Conservation (phyloP, 129 eudicot genomes). For the Lonicera japonica region DNA sequence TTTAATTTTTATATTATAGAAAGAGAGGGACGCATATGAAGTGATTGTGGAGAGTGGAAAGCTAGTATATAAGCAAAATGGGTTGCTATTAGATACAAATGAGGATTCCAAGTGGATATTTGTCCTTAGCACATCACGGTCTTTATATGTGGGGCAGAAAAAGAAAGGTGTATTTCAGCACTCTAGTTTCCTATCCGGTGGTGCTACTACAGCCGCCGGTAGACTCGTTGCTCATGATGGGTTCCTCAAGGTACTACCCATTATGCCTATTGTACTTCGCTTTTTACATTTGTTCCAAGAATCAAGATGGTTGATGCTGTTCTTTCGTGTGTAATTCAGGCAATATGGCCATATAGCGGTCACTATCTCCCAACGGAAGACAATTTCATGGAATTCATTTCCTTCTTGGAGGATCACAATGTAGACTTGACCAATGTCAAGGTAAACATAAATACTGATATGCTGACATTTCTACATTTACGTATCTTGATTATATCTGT, state of each 20-base stretch:
- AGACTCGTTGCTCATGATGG: slow-evolving; percentile 26
- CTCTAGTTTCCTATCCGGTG: slow-evolving; percentile 28
- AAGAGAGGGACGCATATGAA: slow-evolving; percentile 24
- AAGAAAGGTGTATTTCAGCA: slow-evolving; percentile 1
- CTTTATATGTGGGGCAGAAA: slow-evolving; percentile 22
- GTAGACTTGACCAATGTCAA: slow-evolving; percentile 27
- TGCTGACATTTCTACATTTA: no score
- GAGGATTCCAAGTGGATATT: no score
- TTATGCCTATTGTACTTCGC: no score
- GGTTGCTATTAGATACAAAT: slow-evolving; percentile 15
- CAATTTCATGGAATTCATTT: slow-evolving; percentile 27
- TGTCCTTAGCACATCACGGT: slow-evolving; percentile 26
- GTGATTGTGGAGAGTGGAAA: slow-evolving; percentile 23
- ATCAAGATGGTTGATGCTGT: no score
- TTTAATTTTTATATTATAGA: slow-evolving; percentile 15
- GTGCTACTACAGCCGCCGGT: slow-evolving; percentile 25
- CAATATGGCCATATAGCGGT: slow-evolving; percentile 37
- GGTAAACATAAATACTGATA: slow-evolving; percentile 13
- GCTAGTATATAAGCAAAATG: slow-evolving; percentile 21
- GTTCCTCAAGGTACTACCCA: slow-evolving; percentile 17
- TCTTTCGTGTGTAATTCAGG: slow-evolving; percentile 10
- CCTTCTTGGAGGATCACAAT: slow-evolving; percentile 25
- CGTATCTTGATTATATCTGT: no score
- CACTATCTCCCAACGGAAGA: slow-evolving; percentile 43
- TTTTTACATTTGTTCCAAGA: neutral